phyloP scores from a whole-genome alignment of 768 basidiomycete species.

The Tephrocybe rancida region DNA sequence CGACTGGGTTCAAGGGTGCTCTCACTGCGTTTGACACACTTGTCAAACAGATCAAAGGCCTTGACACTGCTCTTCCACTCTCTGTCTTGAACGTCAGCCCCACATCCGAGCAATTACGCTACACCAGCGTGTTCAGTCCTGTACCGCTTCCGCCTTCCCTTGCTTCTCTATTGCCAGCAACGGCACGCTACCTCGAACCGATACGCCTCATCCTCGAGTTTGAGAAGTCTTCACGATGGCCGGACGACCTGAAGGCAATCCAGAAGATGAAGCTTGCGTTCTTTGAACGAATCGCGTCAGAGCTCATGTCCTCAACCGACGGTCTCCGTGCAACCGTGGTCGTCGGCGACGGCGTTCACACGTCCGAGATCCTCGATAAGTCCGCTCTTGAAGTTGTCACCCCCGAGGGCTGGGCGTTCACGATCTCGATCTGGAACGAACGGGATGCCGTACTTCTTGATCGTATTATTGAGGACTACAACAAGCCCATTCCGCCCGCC shows the following conservation, averaged over 20 bases:
- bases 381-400: constrained; percentile 77
- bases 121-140: constrained; percentile 84
- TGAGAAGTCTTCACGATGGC: constrained; percentile 92
- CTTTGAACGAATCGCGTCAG: constrained; percentile 76
- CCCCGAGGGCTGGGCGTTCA: constrained; percentile 86
- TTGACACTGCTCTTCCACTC: constrained; percentile 77
- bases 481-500: constrained; percentile 39
- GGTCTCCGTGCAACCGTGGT: constrained; percentile 63
- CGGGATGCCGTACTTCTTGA: constrained; percentile 82
- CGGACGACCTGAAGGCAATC: constrained; percentile 89
- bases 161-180: constrained; percentile 51
- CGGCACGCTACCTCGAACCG: constrained; percentile 66
- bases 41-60: constrained; percentile 71
- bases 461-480: constrained; percentile 55
- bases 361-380: constrained; percentile 67
- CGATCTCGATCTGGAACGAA: constrained; percentile 83
- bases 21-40: constrained; percentile 79
- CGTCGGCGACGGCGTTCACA: constrained; percentile 47
- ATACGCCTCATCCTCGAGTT: constrained; percentile 86
- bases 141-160: constrained; percentile 64
- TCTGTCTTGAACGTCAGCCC: constrained; percentile 77
- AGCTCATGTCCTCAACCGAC: constrained; percentile 53
- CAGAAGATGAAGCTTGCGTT: constrained; percentile 95
- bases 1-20: constrained; percentile 71
- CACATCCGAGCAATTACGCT: constrained; percentile 72